Conservation (phyloP, 495 filamentous ascomycete species). For the Letharia columbiana region DNA sequence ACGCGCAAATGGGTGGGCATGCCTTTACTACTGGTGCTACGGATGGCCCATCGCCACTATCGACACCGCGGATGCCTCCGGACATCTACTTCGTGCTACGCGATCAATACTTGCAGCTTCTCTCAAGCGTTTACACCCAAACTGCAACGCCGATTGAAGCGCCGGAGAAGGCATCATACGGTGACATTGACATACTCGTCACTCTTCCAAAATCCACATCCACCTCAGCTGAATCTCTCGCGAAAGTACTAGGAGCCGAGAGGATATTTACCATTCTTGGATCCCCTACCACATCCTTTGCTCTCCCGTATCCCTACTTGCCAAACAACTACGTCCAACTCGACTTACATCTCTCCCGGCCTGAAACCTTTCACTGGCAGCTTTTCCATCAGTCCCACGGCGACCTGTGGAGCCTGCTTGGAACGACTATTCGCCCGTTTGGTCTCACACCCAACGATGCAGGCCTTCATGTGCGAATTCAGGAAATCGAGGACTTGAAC, state of each 20-base stretch:
- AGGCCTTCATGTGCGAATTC: constrained; percentile 52
- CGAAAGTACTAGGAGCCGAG: constrained; percentile 17
- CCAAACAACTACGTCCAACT: constrained; percentile 47
- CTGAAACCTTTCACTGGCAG: constrained; percentile 46
- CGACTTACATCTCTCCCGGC: constrained; percentile 48
- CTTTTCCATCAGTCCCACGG: constrained; percentile 55
- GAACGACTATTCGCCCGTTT: constrained; percentile 48
- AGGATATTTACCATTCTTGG: constrained; percentile 1
- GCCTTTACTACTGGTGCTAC: constrained; percentile 41
- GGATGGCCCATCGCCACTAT: constrained; percentile 31
- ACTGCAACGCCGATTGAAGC: constrained; percentile 46
- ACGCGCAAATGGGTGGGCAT: constrained; percentile 46
- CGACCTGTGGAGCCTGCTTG: constrained; percentile 59
- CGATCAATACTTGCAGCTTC: constrained; percentile 31
- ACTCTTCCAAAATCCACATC: constrained; percentile 28
- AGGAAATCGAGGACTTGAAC: constrained; percentile 50
- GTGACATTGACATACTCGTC: constrained; percentile 55
- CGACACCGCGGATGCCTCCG: constrained; percentile 50
- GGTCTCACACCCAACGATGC: constrained; percentile 54
- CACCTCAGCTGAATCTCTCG: constrained; percentile 8
- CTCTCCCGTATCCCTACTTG: constrained; percentile 41
- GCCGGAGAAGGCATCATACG: constrained; percentile 46
- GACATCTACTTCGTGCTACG: constrained; percentile 39
- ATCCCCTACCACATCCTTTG: constrained; percentile 32
- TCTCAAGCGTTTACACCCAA: constrained; percentile 38